phyloP scores from a whole-genome alignment of 1,284 basidiomycete genomes.

The Coniferiporia sulphurascens region DNA sequence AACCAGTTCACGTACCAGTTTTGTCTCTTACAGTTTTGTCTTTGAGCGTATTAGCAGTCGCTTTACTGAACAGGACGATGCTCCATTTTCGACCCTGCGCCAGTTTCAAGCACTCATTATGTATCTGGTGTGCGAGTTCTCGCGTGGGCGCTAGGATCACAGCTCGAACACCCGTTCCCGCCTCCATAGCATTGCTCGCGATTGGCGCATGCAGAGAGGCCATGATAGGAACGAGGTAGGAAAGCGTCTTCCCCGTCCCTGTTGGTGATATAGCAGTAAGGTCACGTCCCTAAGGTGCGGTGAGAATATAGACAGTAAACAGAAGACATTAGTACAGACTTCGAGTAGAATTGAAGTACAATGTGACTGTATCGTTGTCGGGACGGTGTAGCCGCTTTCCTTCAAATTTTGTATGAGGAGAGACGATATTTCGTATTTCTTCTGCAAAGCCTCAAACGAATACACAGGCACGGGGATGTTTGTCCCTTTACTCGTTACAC shows the following conservation, averaged over 20 bases:
- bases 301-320: not conserved
- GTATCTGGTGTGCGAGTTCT: slow-evolving; percentile 95
- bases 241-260: slow-evolving; percentile 90
- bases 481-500: slow-evolving; percentile 64
- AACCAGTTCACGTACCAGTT: slow-evolving; percentile 45
- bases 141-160: slow-evolving; percentile 89
- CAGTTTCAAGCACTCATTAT: slow-evolving; percentile 85
- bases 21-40: slow-evolving; percentile 67
- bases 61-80: slow-evolving; percentile 79
- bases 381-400: slow-evolving; percentile 52
- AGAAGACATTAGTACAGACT: slow-evolving; percentile 34
- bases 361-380: slow-evolving; percentile 72
- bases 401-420: slow-evolving; percentile 59
- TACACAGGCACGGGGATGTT: slow-evolving; percentile 54
- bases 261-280: slow-evolving; percentile 91
- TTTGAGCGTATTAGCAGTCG: slow-evolving; percentile 68
- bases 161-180: slow-evolving; percentile 64
- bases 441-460: slow-evolving; percentile 53
- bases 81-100: slow-evolving; percentile 83
- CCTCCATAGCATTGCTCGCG: slow-evolving; percentile 41
- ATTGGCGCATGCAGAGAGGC: slow-evolving; percentile 60
- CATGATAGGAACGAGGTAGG: slow-evolving; percentile 83
- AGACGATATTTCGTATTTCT: slow-evolving; percentile 51
- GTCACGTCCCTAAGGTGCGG: slow-evolving; percentile 45
- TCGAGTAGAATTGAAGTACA: slow-evolving; percentile 71